Conservation (phyloP, 768 basidiomycete genomes). For the Rhizopogon vinicolor region DNA sequence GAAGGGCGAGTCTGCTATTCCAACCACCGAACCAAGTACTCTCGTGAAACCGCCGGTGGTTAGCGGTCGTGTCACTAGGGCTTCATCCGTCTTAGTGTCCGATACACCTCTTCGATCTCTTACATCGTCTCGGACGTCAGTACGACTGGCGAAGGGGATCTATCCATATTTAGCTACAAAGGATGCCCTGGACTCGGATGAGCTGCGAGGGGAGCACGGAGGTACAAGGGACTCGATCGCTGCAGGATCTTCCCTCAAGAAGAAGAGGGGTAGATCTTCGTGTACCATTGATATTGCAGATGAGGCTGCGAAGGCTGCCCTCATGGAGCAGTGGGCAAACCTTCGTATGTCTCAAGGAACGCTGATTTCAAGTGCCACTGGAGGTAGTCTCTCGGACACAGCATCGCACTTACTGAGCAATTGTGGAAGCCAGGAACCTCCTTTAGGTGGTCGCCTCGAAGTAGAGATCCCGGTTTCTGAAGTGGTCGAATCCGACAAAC, state of each 20-base stretch:
- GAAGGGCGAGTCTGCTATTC: background rate
- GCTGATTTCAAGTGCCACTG: slow-evolving; percentile 7
- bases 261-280: slow-evolving; percentile 12
- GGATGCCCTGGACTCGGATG: slow-evolving; percentile 9
- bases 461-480: background rate
- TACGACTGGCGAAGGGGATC: slow-evolving; percentile 21
- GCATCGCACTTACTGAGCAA: background rate
- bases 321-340: slow-evolving; percentile 27
- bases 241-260: slow-evolving; percentile 1
- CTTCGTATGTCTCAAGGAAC: slow-evolving; percentile 24
- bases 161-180: slow-evolving; percentile 20
- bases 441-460: background rate
- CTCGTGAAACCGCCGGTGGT: background rate
- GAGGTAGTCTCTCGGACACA: background rate
- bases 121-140: slow-evolving; percentile 12
- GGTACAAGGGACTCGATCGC: background rate
- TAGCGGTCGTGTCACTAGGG: background rate
- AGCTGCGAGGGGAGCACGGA: background rate
- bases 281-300: slow-evolving; percentile 13
- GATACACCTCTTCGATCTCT: background rate
- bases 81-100: background rate
- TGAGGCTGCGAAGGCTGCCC: slow-evolving; percentile 14
- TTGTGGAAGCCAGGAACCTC: background rate
- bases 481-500: background rate
- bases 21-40: background rate